Evolutionary conservation across 495 filamentous ascomycete genomes (phyloP).

Genomic region (Trichoderma asperelloides): DNA sequence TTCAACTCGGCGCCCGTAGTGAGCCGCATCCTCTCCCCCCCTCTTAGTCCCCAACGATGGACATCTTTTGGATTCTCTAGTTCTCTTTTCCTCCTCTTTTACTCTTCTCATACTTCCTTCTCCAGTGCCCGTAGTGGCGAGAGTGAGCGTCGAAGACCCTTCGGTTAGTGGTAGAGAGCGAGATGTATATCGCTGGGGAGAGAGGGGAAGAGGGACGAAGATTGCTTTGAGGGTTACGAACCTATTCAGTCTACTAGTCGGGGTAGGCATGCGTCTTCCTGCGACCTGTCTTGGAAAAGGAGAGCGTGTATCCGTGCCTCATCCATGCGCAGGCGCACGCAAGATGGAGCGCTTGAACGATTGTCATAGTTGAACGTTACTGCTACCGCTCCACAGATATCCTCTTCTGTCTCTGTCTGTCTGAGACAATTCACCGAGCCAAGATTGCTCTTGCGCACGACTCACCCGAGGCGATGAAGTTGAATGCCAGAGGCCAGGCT

Average conservation of each 20-base stretch:
- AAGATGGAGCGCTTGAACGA: background rate
- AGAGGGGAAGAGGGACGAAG: constrained; percentile 11
- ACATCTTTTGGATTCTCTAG: background rate
- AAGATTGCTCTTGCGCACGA: constrained; percentile 24
- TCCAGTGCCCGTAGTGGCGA: background rate
- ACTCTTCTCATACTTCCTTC: background rate
- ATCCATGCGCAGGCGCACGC: background rate
- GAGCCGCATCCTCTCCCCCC: constrained; percentile 49
- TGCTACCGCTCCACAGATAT: constrained; percentile 32
- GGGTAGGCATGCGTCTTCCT: background rate
- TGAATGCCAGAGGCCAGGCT: constrained; percentile 67
- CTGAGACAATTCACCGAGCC: background rate
- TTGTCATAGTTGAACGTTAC: constrained; percentile 9
- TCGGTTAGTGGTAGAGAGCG: background rate
- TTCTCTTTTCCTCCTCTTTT: constrained; percentile 4
- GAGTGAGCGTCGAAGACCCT: background rate
- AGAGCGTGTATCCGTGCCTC: background rate
- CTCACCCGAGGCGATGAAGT: constrained; percentile 82
- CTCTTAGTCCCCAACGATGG: background rate
- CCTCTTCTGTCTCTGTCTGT: background rate
- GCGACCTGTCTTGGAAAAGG: background rate
- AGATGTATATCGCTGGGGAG: background rate
- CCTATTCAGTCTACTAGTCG: background rate
- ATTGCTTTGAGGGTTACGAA: constrained; percentile 9
- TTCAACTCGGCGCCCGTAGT: constrained; percentile 73